A percentile compares a stretch with the other conserved stretches of the same genome.
Conservation (phyloP, 257 asterid species). For the Solanum lycopersicoides region DNA sequence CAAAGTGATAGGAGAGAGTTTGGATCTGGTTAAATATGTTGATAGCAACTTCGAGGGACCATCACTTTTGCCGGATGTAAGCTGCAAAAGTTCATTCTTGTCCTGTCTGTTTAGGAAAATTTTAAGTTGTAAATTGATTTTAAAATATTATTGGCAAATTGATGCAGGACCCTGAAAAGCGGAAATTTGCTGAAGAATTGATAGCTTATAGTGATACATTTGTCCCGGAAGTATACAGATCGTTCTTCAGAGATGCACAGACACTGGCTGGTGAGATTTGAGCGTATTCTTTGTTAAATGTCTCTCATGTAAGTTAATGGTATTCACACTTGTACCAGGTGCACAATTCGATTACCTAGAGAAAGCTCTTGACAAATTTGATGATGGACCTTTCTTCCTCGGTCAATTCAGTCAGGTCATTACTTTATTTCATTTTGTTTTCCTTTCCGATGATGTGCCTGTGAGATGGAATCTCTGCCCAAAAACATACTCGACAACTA, state of each 20-base stretch:
- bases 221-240: slow-evolving; percentile 7
- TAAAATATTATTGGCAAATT: neutral
- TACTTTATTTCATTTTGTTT: neutral
- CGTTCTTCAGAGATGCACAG: slow-evolving; percentile 34
- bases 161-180: slow-evolving; percentile 38
- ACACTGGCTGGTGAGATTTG: slow-evolving; percentile 26
- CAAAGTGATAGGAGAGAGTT: slow-evolving; percentile 46
- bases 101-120: neutral
- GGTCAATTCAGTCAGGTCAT: slow-evolving; percentile 39
- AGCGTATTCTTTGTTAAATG: neutral
- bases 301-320: neutral
- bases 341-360: slow-evolving; percentile 44
- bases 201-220: slow-evolving; percentile 37
- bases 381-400: slow-evolving; percentile 58
- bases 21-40: slow-evolving; percentile 42
- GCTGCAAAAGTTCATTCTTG: neutral
- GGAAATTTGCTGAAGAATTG: slow-evolving; percentile 47
- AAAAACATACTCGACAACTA: neutral
- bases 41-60: slow-evolving; percentile 53
- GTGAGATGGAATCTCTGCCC: neutral
- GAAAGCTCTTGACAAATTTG: slow-evolving; percentile 38
- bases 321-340: neutral
- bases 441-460: neutral
- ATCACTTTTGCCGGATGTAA: slow-evolving; percentile 35
- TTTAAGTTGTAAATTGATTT: neutral